These are phyloP conservation scores for Lachnellula hyalina DNA, from an alignment of 2,329 filamentous ascomycete species.

Conservation along the genomic window DNA sequence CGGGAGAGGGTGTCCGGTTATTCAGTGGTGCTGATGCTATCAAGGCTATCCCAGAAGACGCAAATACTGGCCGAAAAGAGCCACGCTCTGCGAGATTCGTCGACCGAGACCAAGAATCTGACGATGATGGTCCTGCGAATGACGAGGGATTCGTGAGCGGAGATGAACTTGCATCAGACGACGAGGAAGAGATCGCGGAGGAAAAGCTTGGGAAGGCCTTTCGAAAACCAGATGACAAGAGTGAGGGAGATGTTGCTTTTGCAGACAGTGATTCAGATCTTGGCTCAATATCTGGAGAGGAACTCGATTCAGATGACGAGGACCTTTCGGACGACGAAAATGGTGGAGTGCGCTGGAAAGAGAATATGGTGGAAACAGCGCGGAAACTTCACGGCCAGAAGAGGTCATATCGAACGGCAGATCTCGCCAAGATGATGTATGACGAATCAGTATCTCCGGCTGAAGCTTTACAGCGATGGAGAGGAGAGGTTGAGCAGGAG, in stretches of 20 bases:
- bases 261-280: conserved; percentile 97
- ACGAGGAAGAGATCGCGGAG: conserved; percentile 53
- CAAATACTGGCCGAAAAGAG: conserved; percentile 57
- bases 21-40: conserved; percentile 75
- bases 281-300: conserved; percentile 69
- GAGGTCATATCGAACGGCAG: conserved; percentile 69
- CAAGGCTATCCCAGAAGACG: conserved; percentile 50
- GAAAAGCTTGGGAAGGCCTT: conserved; percentile 58
- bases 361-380: conserved; percentile 74
- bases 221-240: conserved; percentile 46
- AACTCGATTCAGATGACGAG: conserved; percentile 43
- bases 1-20: conserved; percentile 74
- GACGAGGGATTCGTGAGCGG: conserved; percentile 36
- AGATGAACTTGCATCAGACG: conserved; percentile 39
- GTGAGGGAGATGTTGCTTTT: conserved; percentile 74
- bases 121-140: conserved; percentile 53
- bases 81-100: conserved; percentile 53
- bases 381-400: conserved; percentile 63
- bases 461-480: conserved; percentile 76
- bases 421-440: conserved; percentile 86
- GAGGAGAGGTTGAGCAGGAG: conserved; percentile 56
- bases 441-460: conserved; percentile 70
- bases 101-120: conserved; percentile 53
- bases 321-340: conserved; percentile 60
- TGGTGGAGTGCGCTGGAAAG: conserved; percentile 77